Evolutionary conservation across 345 rosid species (phyloP), one percentile per base, ranked within the genome.

Genomic region (Salix arbutifolia): DNA sequence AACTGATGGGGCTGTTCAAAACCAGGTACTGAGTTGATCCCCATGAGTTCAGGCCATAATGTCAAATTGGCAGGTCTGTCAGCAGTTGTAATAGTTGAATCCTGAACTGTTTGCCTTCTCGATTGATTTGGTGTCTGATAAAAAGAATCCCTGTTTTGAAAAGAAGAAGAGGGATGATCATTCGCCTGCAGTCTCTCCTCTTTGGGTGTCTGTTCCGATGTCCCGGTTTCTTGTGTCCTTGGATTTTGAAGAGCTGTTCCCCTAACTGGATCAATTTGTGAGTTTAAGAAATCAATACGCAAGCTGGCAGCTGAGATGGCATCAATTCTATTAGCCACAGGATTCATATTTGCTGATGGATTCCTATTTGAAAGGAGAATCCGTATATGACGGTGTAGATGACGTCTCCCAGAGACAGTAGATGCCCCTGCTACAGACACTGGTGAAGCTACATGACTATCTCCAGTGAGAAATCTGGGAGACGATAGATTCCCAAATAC

Each of bases 331-430:
- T 83, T 70, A 70, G 88, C 76, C 86, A 89, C 60, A 71, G 50
- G 71, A 74, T 70, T 64, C 79, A 85, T 80, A 73, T 98, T 88
- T 80, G 64, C 23, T 23, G 28, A 58, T 12, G 64, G 64, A 3
- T 58, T 58, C 28, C 80, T 90, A 62, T 79, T 67, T 28, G 91
- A 84, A 76, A 91, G 87, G 68, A 93, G 85, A 64, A 84, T 90
- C 61, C 92, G 97, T 77, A 94, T 92, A 75, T 88, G 97, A 30
- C 98, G 92, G 71, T 94, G 94, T 83, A 90, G 83, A 89, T 88
- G 85, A 61, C 99, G 91, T 70, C 99, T 89, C 33, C 89, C 88
- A 2, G 95, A 87, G 65, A 94, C 82, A 19, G 99, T 96, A 25
- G 94, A 80, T 56, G 94, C 94, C 64, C 94, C 94, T 35, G 86